Conservation (phyloP, 768 basidiomycete genomes). For the Leccinum arenicola region DNA sequence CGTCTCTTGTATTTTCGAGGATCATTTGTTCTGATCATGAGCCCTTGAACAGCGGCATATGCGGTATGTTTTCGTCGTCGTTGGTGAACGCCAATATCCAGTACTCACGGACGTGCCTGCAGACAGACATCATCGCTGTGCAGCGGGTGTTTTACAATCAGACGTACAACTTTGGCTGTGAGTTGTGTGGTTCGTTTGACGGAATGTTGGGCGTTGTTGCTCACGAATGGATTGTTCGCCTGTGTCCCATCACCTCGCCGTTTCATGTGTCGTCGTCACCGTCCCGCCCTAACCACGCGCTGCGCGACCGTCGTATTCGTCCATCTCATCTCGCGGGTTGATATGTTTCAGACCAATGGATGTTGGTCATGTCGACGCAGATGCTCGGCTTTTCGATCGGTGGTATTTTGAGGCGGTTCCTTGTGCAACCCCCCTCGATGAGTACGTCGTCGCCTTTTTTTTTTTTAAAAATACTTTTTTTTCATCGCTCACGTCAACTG, state of each 20-base stretch:
- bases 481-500: not conserved
- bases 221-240: not conserved
- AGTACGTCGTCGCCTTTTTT: conserved; percentile 34
- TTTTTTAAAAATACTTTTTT: not conserved
- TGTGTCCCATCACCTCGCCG: not conserved
- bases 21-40: not conserved
- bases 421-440: conserved; percentile 65
- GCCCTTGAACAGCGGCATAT: conserved; percentile 40
- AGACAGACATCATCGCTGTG: conserved; percentile 71
- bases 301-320: not conserved
- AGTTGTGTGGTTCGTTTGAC: conserved; percentile 8
- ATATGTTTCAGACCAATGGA: conserved; percentile 46
- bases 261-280: not conserved
- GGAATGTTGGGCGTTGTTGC: not conserved
- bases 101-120: not conserved
- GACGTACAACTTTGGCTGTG: conserved; percentile 48
- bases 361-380: conserved; percentile 70
- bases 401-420: conserved; percentile 57
- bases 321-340: not conserved
- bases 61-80: conserved; percentile 27
- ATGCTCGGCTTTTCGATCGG: conserved; percentile 63
- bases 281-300: not conserved
- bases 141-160: conserved; percentile 66
- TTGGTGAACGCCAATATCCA: not conserved
- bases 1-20: conserved; percentile 8